Percentiles rank a stretch among this genome's conserved stretches.
phyloP scores from a whole-genome alignment of 352 stramenopile species.

The Globisporangium canariense region DNA sequence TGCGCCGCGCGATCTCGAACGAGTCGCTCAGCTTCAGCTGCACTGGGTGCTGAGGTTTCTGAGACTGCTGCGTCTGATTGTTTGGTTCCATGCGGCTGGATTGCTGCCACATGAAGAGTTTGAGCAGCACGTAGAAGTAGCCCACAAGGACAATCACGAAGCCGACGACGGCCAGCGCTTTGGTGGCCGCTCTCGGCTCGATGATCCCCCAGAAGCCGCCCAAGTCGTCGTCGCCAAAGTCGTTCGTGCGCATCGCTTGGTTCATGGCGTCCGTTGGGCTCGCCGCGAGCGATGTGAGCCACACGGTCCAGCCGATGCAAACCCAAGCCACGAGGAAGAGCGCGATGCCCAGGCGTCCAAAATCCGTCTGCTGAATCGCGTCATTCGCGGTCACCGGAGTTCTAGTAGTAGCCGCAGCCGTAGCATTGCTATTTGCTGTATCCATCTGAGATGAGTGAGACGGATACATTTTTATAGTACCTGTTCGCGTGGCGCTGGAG shows the following conservation, averaged over 20 bases:
- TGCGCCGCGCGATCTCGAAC: constrained; percentile 8
- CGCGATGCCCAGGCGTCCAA: constrained; percentile 13
- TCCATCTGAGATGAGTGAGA: neutral
- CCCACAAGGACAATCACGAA: constrained; percentile 4
- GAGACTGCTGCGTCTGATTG: neutral
- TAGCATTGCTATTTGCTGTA: neutral
- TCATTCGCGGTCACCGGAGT: constrained; percentile 1
- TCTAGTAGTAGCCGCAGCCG: neutral
- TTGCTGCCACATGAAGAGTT: constrained; percentile 14
- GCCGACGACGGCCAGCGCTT: constrained; percentile 8
- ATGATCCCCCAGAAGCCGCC: constrained; percentile 11
- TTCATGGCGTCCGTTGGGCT: constrained; percentile 9
- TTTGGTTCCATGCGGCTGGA: constrained; percentile 7
- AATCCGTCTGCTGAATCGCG: constrained; percentile 8
- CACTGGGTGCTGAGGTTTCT: neutral
- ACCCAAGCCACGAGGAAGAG: constrained; percentile 12
- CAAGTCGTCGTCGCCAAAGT: constrained; percentile 5
- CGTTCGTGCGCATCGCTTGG: constrained; percentile 5
- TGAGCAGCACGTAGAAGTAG: constrained; percentile 14
- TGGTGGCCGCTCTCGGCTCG: neutral
- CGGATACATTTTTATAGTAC: neutral
- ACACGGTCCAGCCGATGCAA: constrained; percentile 17
- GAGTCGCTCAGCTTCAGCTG: constrained; percentile 7
- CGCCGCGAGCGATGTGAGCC: constrained; percentile 9
- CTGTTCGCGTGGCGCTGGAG: neutral